Evolutionary conservation across 257 asterid species (phyloP).

Genomic region (Anisodus acutangulus): DNA sequence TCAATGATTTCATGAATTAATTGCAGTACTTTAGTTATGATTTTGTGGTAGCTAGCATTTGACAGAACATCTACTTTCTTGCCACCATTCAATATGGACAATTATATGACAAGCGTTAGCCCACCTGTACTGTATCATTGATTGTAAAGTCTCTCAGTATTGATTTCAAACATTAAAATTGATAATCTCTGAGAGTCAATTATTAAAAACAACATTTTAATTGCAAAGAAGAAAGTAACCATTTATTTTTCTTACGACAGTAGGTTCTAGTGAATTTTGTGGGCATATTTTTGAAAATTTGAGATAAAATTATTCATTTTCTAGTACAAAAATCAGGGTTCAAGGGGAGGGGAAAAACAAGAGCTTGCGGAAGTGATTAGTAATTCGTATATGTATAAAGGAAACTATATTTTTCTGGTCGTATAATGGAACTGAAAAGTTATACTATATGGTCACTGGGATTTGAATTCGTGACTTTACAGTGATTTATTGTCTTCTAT

Average conservation of each 20-base stretch:
- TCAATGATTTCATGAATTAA: conserved; percentile 14
- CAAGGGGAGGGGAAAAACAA: background rate
- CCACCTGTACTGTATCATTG: conserved; percentile 14
- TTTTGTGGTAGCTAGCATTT: conserved; percentile 31
- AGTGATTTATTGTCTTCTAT: background rate
- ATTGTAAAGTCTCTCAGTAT: background rate
- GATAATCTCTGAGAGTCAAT: background rate
- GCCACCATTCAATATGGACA: conserved; percentile 21
- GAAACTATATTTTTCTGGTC: background rate
- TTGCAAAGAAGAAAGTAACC: background rate
- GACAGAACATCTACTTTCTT: conserved; percentile 23
- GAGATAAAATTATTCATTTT: background rate
- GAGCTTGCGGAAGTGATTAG: background rate
- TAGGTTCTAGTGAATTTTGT: background rate
- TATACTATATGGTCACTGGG: background rate
- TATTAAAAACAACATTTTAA: background rate
- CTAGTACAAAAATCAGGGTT: background rate
- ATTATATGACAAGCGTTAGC: conserved; percentile 7
- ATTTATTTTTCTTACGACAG: background rate
- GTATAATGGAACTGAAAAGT: background rate
- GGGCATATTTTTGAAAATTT: background rate
- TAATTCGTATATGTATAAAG: background rate
- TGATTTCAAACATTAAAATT: background rate
- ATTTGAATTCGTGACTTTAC: background rate
- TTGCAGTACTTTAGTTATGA: conserved; percentile 16